Base-by-base conservation (phyloP, 768 basidiomycete genomes). In the Xerocomellus intermedius region DNA sequence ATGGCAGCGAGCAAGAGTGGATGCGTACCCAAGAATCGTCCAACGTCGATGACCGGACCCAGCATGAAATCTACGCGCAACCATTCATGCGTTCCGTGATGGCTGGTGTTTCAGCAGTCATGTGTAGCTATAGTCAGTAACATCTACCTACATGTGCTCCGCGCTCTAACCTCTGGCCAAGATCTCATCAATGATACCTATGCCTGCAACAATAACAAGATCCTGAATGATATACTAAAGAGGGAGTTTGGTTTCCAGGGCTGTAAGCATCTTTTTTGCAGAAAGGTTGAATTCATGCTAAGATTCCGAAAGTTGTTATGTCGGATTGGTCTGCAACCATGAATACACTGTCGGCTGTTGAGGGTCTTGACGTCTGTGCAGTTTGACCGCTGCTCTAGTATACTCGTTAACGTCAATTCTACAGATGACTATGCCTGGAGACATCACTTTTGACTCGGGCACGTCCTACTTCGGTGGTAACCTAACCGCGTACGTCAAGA, bases 351-450 rank as follows among this genome's bases (percentile, higher is more conserved):
- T 79, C 83, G 2, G 81, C 82, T 12, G 84, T 84, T 56, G 69
- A 74, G 32, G 86, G 86, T 17, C 75, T 87, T 13, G 86, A 87
- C 63, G 86, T 83, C 52, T 49, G 81, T 67, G 33, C 32, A 36
- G 62, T 48, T 32, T 5, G 2, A 1, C 6, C 4, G 1, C 14
- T 32, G 4, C 28, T n/a, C 32, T 9, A 21, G 19, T 7, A 30
- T 26, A 16, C 9, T 16, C 41, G n/a, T 48, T 63, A 10, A 52
- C n/a, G 39, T 26, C 38, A 5, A 48, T 32, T 35, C 50, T 24
- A 50, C 28, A 86, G 84, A 85, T 86, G 86, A 85, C 82, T 1
- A 87, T 87, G 85, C 85, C 86, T 45, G 86, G 85, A 63, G 85
- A 84, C 55, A 75, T 80, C 38, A 71, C 69, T 24, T 64, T 73